phyloP scores from a whole-genome alignment of 352 stramenopile species.

The Pythium insidiosum region DNA sequence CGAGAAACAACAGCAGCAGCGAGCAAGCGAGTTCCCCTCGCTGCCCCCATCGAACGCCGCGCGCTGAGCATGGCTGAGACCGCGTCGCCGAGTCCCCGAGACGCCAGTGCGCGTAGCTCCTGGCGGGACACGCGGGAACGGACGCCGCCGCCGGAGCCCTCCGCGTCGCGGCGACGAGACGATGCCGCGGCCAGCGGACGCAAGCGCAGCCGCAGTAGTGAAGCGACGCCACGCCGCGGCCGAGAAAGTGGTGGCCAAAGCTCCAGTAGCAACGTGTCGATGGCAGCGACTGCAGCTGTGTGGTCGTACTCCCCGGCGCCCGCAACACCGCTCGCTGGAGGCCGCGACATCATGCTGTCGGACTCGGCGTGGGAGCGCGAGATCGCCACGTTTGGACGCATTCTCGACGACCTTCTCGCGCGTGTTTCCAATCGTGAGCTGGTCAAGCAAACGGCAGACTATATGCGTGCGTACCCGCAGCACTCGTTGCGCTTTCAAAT shows the following conservation, averaged over 20 bases:
- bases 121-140: slow-evolving; percentile 6
- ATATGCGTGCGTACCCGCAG: slow-evolving; percentile 61
- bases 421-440: slow-evolving; percentile 66
- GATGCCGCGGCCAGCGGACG: slow-evolving; percentile 4
- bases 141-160: slow-evolving; percentile 6
- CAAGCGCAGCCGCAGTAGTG: slow-evolving; percentile 16
- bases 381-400: slow-evolving; percentile 58
- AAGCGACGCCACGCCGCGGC: not conserved
- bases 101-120: slow-evolving; percentile 1
- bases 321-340: slow-evolving; percentile 1
- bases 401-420: slow-evolving; percentile 67
- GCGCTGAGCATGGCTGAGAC: not conserved
- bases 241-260: not conserved
- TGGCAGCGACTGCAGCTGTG: not conserved
- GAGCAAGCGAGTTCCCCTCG: too few species aligned
- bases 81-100: slow-evolving; percentile 2
- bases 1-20: too few species aligned
- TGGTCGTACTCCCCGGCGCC: too few species aligned
- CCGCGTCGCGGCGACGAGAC: not conserved
- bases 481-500: slow-evolving; percentile 76
- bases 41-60: too few species aligned
- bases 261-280: not conserved
- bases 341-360: slow-evolving; percentile 30
- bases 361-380: slow-evolving; percentile 64
- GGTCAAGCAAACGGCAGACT: slow-evolving; percentile 65